These are phyloP conservation scores for Beauveria rudraprayagi DNA, from an alignment of 2,329 filamentous ascomycete genomes.

Conservation along the genomic window DNA sequence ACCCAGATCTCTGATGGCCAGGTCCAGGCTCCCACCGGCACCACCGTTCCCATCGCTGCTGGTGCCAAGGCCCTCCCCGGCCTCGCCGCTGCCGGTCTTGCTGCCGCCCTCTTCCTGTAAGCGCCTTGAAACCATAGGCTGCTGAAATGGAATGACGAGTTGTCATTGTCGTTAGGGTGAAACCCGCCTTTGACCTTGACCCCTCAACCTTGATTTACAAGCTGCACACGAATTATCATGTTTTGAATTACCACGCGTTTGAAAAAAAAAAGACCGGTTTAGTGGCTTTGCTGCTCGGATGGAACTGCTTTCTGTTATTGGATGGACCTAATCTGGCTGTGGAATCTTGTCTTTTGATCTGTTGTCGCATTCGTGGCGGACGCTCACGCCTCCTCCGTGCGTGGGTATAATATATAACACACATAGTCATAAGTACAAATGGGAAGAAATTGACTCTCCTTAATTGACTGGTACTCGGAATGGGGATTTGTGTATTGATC, in stretches of 20 bases:
- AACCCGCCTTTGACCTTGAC: background rate
- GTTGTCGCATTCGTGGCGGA: slow-evolving; percentile 3
- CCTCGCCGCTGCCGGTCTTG: slow-evolving; percentile 8
- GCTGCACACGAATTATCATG: background rate
- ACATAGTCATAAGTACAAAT: slow-evolving; percentile 13
- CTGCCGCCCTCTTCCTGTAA: slow-evolving; percentile 12
- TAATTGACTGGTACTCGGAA: background rate
- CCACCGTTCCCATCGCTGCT: slow-evolving; percentile 4
- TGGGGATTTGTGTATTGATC: too few species aligned
- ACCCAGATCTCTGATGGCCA: slow-evolving; percentile 26
- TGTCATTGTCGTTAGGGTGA: background rate
- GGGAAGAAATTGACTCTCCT: background rate
- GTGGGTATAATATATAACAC: slow-evolving; percentile 11
- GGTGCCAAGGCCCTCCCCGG: slow-evolving; percentile 16
- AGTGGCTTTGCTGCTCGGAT: slow-evolving; percentile 3
- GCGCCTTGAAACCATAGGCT: slow-evolving; percentile 3
- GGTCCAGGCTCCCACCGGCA: slow-evolving; percentile 20
- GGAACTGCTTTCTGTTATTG: background rate
- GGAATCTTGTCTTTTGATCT: background rate
- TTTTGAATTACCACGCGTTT: background rate
- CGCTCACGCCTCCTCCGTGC: background rate
- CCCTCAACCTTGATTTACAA: background rate
- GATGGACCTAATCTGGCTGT: slow-evolving; percentile 3
- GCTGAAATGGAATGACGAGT: background rate
- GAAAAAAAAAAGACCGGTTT: background rate